Evolutionary conservation across 2,329 filamentous ascomycete genomes (phyloP).

Genomic region (Calcarisporium arbuscula): DNA sequence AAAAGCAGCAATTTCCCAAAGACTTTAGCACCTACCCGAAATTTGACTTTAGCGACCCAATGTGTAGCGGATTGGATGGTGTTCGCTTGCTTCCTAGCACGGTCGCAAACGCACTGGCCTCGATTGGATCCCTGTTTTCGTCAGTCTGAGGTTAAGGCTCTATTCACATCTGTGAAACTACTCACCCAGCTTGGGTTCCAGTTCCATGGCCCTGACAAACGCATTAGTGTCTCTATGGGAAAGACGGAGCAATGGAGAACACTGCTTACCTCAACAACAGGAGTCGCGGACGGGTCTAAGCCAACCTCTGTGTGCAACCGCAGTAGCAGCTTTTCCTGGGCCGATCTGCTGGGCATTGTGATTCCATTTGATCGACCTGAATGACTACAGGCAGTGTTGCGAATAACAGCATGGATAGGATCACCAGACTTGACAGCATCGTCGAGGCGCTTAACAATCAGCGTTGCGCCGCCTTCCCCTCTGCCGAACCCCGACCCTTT

Average conservation of each 20-base stretch:
- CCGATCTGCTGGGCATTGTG: slow-evolving; percentile 6
- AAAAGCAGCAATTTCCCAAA: too few relatives aligned
- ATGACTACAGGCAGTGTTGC: slow-evolving; percentile 9
- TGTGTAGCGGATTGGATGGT: slow-evolving; percentile 15
- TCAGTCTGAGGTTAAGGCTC: too few relatives aligned
- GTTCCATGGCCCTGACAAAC: slow-evolving; percentile 17
- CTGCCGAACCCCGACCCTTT: slow-evolving; percentile 45
- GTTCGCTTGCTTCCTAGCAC: slow-evolving; percentile 13
- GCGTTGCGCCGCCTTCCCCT: slow-evolving; percentile 46
- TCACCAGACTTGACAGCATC: slow-evolving; percentile 47
- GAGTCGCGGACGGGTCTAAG: slow-evolving; percentile 7
- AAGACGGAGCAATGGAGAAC: too few relatives aligned
- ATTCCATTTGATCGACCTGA: slow-evolving; percentile 7
- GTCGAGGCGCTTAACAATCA: slow-evolving; percentile 48
- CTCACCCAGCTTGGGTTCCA: slow-evolving; percentile 28
- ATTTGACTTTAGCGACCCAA: slow-evolving; percentile 16
- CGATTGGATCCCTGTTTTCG: slow-evolving; percentile 33
- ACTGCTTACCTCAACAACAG: slow-evolving; percentile 14
- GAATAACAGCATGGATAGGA: slow-evolving; percentile 27
- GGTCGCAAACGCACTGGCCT: slow-evolving; percentile 18
- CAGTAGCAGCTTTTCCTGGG: slow-evolving; percentile 1
- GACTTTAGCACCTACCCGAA: too few relatives aligned
- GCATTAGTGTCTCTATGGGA: too few relatives aligned
- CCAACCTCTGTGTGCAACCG: slow-evolving; percentile 3
- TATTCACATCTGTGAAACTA: too few relatives aligned